These are phyloP conservation scores for Ilex paraguariensis DNA, from an alignment of 305 asterid species.

Conservation along the genomic window DNA sequence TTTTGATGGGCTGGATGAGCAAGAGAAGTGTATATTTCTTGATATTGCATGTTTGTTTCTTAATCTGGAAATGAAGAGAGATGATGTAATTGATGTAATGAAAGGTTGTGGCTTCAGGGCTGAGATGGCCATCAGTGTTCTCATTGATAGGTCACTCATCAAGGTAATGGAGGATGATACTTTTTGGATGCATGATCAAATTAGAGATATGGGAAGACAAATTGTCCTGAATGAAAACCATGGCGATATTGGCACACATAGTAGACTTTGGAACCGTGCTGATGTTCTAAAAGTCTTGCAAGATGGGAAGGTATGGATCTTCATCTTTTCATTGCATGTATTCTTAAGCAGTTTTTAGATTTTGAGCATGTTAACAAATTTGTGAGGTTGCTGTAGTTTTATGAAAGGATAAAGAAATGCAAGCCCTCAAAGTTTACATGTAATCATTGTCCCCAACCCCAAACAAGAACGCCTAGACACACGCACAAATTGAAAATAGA, in stretches of 20 bases:
- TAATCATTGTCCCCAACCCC: too few species aligned
- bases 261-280: conserved; percentile 27
- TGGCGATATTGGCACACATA: conserved; percentile 22
- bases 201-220: conserved; percentile 34
- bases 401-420: too few species aligned
- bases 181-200: conserved; percentile 36
- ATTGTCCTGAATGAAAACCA: conserved; percentile 17
- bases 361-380: not conserved
- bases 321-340: not conserved
- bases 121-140: conserved; percentile 15
- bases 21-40: conserved; percentile 29
- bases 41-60: conserved; percentile 32
- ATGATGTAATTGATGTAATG: conserved; percentile 24
- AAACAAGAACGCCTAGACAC: too few species aligned
- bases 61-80: conserved; percentile 17
- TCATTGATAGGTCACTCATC: conserved; percentile 20
- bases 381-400: not conserved
- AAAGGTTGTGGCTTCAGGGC: conserved; percentile 31
- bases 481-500: too few species aligned
- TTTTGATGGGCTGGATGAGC: conserved; percentile 27
- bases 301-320: conserved; percentile 20
- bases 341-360: not conserved
- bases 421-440: too few species aligned
- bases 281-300: conserved; percentile 21
- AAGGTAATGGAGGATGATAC: conserved; percentile 20